Percentiles rank a stretch among this genome's conserved stretches.
These are phyloP conservation scores for Hansenula anomala DNA, from an alignment of 1,139 yeast species.

Conservation along the genomic window DNA sequence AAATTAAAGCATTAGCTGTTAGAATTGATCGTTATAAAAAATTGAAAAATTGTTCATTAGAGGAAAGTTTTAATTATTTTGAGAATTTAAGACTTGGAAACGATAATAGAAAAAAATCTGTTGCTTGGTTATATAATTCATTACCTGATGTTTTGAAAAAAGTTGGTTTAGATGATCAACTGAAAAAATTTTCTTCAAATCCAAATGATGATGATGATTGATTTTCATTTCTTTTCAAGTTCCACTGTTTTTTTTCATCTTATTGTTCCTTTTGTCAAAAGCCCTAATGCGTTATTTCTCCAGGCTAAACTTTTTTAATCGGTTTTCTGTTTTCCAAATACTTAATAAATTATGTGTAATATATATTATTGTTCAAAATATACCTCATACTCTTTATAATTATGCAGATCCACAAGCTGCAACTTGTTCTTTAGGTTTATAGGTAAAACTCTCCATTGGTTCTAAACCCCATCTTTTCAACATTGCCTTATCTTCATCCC, in stretches of 20 bases:
- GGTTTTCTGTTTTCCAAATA: too few species aligned
- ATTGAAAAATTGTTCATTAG: conserved; percentile 18
- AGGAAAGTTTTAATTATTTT: conserved; percentile 21
- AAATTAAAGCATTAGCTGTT: conserved; percentile 24
- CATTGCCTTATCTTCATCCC: conserved; percentile 78
- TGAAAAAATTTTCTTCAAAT: conserved; percentile 16
- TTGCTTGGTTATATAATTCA: conserved; percentile 24
- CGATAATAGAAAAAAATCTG: conserved; percentile 21
- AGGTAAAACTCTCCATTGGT: conserved; percentile 57
- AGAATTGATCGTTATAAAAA: conserved; percentile 23
- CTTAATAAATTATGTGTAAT: too few species aligned
- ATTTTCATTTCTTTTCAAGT: neutral
- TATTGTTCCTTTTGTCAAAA: neutral
- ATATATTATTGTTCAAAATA: too few species aligned
- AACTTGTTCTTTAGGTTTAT: conserved; percentile 8
- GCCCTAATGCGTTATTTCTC: too few species aligned
- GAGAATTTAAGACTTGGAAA: conserved; percentile 21
- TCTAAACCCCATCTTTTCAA: conserved; percentile 64
- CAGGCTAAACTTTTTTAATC: too few species aligned
- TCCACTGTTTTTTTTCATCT: neutral
- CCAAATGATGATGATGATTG: too few species aligned
- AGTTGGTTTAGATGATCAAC: conserved; percentile 22
- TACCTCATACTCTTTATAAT: too few species aligned
- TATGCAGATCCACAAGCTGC: conserved; percentile 1
- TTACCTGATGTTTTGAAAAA: conserved; percentile 22